Evolutionary conservation across 192 early-diverging fungal species (phyloP), one percentile per base, ranked within the genome.

Genomic region (Physocladia obscura): DNA sequence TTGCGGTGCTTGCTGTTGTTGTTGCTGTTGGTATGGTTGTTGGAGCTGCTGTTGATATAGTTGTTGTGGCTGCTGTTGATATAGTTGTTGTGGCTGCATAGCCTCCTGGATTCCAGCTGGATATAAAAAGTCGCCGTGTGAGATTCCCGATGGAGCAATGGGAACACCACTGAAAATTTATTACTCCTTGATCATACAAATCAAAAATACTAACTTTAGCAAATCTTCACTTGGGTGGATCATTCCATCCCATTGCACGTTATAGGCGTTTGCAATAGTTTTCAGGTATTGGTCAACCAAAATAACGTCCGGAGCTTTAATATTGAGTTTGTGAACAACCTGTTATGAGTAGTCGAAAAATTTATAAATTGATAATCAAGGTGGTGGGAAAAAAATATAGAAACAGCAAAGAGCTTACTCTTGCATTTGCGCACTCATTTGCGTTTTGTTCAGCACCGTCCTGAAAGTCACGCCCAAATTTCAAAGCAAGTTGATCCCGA

Each of bases 271-370:
- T 31, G 96, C 93, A 71, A 98, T 96, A 64, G 93, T 91, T 62
- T 90, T 91, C 38, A 98, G 73, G 70, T 98, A 98, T 63, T 91
- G 78, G 37, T 88, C 82, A 21, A 98, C 92, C 5, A 98, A 82
- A 31, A 87, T 82, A 1, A 81, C 59, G 51, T 94, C 89, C 1
- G 94, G 93, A n/a, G 93, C 88, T 69, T 87, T 77, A 19, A 93
- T 84, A 27, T 81, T 76, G 3, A 98, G 79, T 70, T 94, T 98
- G 74, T 87, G 83, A 61, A 94, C 77, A 62, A 97, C 79, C 92
- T 92, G 21, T 1, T 32, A 37, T 30, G 22, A 22, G n/a, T n/a
- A 29, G 29, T 31, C 11, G 8, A 35, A 49, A 57, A 61, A 62
- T 29, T 1, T 47, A n/a, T 48, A 49, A 8, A n/a, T 13, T 44